phyloP scores from a whole-genome alignment of 2,329 filamentous ascomycete species.

The Cytospora piceicola region DNA sequence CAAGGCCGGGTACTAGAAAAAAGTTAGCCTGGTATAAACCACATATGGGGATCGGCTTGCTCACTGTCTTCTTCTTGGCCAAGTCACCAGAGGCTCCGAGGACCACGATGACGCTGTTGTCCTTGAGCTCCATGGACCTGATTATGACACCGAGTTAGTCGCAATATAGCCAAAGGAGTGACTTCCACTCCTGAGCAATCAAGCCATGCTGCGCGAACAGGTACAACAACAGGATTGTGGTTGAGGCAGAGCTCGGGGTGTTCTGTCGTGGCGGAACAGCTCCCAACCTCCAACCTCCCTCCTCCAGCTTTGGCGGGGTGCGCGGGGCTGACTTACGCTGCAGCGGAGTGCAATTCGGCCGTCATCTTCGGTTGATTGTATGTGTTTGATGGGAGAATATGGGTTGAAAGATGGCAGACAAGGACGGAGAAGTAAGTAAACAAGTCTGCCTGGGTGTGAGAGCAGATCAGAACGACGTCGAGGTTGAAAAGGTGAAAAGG shows the following conservation, averaged over 20 bases:
- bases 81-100: conserved; percentile 96
- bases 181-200: background rate
- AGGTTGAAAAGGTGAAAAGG: conserved; percentile 23
- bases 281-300: background rate
- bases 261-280: conserved; percentile 2
- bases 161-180: conserved; percentile 33
- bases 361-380: conserved; percentile 34
- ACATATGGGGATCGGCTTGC: conserved; percentile 37
- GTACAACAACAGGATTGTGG: background rate
- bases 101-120: conserved; percentile 96
- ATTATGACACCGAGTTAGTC: conserved; percentile 42
- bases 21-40: conserved; percentile 37
- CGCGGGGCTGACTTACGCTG: conserved; percentile 37
- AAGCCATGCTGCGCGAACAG: background rate
- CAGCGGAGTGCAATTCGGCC: conserved; percentile 37
- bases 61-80: conserved; percentile 99
- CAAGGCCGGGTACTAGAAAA: conserved; percentile 82
- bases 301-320: conserved; percentile 28
- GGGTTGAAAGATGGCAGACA: conserved; percentile 15
- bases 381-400: conserved; percentile 7
- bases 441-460: conserved; percentile 18
- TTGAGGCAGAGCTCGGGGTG: background rate
- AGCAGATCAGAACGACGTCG: conserved; percentile 20
- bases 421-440: conserved; percentile 13
- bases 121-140: conserved; percentile 93